Evolutionary conservation across 768 basidiomycete genomes (phyloP).

Genomic region (Ramaria sp.): DNA sequence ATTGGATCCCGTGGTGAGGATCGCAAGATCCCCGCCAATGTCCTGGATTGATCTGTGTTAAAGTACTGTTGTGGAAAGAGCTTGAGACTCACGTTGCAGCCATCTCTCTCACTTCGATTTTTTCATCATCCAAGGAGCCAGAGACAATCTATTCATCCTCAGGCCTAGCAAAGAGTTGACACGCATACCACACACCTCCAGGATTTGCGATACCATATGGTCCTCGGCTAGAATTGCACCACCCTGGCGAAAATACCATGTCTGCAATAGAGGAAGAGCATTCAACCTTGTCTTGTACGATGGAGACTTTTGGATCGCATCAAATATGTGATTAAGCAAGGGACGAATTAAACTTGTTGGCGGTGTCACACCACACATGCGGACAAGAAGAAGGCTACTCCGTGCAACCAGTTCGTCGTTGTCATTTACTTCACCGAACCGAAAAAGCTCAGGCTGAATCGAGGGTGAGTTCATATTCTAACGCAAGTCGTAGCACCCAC

Average conservation of each 20-base stretch:
- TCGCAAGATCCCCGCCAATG: slow-evolving; percentile 27
- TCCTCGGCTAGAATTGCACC: slow-evolving; percentile 25
- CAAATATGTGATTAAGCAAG: slow-evolving; percentile 62
- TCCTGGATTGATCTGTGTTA: slow-evolving; percentile 16
- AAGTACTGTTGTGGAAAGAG: neutral
- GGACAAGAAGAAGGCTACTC: slow-evolving; percentile 60
- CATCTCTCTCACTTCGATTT: slow-evolving; percentile 26
- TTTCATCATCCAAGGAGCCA: slow-evolving; percentile 50
- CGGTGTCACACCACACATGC: slow-evolving; percentile 79
- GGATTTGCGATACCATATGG: slow-evolving; percentile 61
- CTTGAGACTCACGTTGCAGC: slow-evolving; percentile 18
- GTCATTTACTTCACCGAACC: slow-evolving; percentile 71
- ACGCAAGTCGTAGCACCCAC: slow-evolving; percentile 25
- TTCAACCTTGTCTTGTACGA: slow-evolving; percentile 86
- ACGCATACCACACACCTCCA: slow-evolving; percentile 43
- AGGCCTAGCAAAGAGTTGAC: neutral
- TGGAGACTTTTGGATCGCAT: slow-evolving; percentile 63
- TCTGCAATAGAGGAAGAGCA: slow-evolving; percentile 76
- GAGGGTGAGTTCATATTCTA: neutral
- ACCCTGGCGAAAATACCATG: slow-evolving; percentile 8
- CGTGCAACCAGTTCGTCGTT: slow-evolving; percentile 58
- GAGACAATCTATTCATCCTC: slow-evolving; percentile 48
- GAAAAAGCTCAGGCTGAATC: slow-evolving; percentile 59
- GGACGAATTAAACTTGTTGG: slow-evolving; percentile 57
- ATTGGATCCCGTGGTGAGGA: slow-evolving; percentile 29